These are phyloP conservation scores for Calvatia gigantea DNA, from an alignment of 768 basidiomycete genomes.

Conservation along the genomic window DNA sequence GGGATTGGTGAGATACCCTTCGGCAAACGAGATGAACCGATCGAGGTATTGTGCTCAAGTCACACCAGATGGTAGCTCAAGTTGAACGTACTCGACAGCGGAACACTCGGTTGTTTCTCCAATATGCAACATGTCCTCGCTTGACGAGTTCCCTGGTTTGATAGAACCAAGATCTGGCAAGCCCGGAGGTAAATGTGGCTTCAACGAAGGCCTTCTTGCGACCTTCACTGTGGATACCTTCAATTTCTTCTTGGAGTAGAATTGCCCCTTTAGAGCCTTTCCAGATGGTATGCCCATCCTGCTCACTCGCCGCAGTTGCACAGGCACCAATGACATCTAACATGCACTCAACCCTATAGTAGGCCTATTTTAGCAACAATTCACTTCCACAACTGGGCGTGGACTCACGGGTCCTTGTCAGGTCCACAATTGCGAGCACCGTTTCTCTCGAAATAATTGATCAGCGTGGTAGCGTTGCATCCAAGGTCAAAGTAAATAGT, in stretches of 20 bases:
- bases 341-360: constrained; percentile 53
- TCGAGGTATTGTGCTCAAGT: constrained; percentile 52
- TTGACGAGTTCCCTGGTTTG: constrained; percentile 42
- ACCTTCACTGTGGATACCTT: constrained; percentile 47
- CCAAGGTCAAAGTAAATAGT: constrained; percentile 76
- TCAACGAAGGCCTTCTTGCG: constrained; percentile 33
- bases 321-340: constrained; percentile 76
- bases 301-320: constrained; percentile 48
- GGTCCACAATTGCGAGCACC: constrained; percentile 60
- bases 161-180: constrained; percentile 50
- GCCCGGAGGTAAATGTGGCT: constrained; percentile 37
- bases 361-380: not conserved
- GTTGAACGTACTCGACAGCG: constrained; percentile 43
- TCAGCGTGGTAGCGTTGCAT: constrained; percentile 53
- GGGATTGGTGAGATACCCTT: constrained; percentile 57
- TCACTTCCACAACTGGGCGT: not conserved
- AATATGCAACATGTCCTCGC: constrained; percentile 45
- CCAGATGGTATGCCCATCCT: constrained; percentile 64
- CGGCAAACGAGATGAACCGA: constrained; percentile 42
- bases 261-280: constrained; percentile 41
- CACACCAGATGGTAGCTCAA: constrained; percentile 50
- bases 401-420: constrained; percentile 68
- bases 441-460: constrained; percentile 72
- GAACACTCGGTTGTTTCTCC: constrained; percentile 54
- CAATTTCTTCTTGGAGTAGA: constrained; percentile 35